A percentile compares a stretch with the other conserved stretches of the same genome.
Evolutionary conservation across 2,329 filamentous ascomycete genomes (phyloP).

Genomic region (Penicillium sp.): DNA sequence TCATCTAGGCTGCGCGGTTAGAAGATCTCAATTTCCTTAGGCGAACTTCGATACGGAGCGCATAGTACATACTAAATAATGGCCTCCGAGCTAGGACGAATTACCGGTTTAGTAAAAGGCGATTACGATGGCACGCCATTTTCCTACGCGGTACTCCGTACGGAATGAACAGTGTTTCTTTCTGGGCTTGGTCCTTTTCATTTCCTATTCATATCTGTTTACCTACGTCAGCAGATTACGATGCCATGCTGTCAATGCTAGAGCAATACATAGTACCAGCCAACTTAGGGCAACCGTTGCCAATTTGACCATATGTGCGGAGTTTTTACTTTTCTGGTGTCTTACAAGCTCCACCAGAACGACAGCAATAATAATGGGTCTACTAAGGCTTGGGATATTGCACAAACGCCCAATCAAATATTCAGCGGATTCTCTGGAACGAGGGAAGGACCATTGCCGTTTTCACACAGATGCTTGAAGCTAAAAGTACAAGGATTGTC

Average conservation of each 20-base stretch:
- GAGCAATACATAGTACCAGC: background rate
- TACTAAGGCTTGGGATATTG: background rate
- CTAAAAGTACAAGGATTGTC: background rate
- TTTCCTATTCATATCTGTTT: background rate
- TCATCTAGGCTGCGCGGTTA: conserved; percentile 1
- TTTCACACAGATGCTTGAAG: background rate
- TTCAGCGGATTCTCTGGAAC: background rate
- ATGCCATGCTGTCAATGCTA: background rate
- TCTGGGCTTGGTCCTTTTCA: background rate
- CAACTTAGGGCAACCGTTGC: background rate
- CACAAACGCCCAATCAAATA: background rate
- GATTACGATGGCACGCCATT: background rate
- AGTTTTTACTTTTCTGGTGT: background rate
- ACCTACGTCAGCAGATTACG: background rate
- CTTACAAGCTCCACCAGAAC: background rate
- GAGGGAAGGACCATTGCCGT: background rate
- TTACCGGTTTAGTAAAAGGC: background rate
- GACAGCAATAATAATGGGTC: conserved; percentile 6
- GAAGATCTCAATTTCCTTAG: conserved; percentile 5
- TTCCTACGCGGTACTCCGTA: background rate
- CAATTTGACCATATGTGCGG: background rate
- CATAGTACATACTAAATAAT: too few relatives aligned
- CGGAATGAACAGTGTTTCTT: background rate
- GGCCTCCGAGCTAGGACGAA: background rate
- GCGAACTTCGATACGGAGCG: background rate